Conservation (phyloP, 169 alveolate species). For the Eimeria falciformis region DNA sequence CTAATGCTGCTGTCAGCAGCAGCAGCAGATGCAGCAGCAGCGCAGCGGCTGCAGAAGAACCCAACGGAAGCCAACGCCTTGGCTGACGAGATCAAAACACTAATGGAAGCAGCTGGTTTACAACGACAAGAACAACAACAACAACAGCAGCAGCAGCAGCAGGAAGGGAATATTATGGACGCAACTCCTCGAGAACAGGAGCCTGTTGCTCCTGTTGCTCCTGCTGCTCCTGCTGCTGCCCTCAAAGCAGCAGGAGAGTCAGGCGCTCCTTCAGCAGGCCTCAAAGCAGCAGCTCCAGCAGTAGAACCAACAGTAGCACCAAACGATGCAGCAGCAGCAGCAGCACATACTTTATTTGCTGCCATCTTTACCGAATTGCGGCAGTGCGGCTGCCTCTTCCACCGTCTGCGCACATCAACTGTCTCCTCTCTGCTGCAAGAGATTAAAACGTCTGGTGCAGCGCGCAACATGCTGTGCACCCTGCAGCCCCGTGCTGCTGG, state of each 20-base stretch:
- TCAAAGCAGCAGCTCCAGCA: not conserved
- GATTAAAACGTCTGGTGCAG: not conserved
- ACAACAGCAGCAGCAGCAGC: not conserved
- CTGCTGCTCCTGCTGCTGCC: too few relatives aligned
- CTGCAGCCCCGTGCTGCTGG: slow-evolving; percentile 5
- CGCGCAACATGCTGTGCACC: not conserved
- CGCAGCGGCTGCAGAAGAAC: slow-evolving; percentile 7
- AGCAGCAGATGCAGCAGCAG: slow-evolving; percentile 16
- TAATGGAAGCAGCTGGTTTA: not conserved
- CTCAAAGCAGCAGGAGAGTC: too few relatives aligned
- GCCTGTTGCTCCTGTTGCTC: not conserved
- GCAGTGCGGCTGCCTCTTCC: not conserved
- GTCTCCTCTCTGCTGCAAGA: not conserved
- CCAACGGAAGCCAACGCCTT: not conserved
- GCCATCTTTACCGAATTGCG: not conserved
- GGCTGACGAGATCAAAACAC: not conserved
- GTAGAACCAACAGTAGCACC: not conserved
- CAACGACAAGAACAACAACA: not conserved
- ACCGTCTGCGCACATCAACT: not conserved
- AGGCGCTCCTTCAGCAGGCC: not conserved
- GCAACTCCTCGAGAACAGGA: not conserved
- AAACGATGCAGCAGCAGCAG: not conserved
- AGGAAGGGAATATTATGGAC: not conserved
- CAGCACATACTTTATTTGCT: not conserved
- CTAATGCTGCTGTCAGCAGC: not conserved